phyloP scores from a whole-genome alignment of 331 rosid genomes.

The Malus hybrid region DNA sequence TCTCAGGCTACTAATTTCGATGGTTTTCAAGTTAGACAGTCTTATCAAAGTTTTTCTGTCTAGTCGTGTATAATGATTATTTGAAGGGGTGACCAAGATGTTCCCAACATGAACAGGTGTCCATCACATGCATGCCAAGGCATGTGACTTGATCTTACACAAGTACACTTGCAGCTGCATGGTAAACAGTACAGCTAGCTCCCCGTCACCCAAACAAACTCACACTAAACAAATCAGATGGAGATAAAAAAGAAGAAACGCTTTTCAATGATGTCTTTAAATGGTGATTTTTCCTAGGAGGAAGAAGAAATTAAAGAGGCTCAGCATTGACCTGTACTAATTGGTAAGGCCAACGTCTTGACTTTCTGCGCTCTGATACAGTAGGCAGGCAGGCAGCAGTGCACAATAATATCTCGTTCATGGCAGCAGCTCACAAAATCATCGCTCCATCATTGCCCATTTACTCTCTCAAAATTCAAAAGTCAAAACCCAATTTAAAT shows the following conservation, averaged over 20 bases:
- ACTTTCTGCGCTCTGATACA: constrained; percentile 17
- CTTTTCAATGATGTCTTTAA: constrained; percentile 30
- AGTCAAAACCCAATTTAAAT: background rate
- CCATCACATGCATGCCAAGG: constrained; percentile 25
- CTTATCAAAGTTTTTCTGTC: no score
- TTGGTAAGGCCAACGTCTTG: constrained; percentile 29
- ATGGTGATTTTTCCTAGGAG: constrained; percentile 26
- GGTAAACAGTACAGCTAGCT: constrained; percentile 6
- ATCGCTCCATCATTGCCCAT: background rate
- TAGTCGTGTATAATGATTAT: no score
- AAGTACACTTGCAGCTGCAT: background rate
- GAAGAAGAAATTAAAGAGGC: background rate
- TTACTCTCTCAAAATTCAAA: background rate
- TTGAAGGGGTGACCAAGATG: no score
- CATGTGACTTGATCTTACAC: constrained; percentile 1
- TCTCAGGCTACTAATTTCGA: no score
- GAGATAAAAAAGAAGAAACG: background rate
- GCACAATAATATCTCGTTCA: constrained; percentile 13
- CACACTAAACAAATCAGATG: constrained; percentile 4
- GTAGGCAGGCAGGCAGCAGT: no score
- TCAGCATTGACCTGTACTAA: constrained; percentile 15
- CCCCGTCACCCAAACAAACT: constrained; percentile 3
- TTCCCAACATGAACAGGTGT: background rate
- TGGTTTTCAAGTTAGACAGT: no score
- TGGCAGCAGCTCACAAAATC: background rate